Evolutionary conservation across 805 yeast species (phyloP), one percentile per base, ranked within the genome.

Genomic region (Zygosaccharomyces gambellarensis): DNA sequence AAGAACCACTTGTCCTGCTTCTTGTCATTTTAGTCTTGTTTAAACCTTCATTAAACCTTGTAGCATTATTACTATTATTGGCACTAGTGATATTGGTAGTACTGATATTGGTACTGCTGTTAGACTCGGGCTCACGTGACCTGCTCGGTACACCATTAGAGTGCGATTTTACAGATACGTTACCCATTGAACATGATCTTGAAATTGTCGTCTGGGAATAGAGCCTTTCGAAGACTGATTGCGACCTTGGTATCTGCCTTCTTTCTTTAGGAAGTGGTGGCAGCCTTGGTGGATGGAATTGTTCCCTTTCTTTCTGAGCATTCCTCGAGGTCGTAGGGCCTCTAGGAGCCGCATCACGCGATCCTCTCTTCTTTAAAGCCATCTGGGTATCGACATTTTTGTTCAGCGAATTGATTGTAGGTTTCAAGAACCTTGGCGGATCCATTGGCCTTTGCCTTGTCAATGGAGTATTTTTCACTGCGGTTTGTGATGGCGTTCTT

Each of bases 221-320:
- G 12, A 61, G 52, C 43, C 67, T 55, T 17, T 61, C 63, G 50
- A 62, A 62, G 7, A 62, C 64, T 5, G 64, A 60, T 11, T 43
- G 43, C n/a, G 34, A 34, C 21, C 43, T 14, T 14, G 42, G 43
- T 17, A 38, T 28, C 11, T 21, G n/a, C 12, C 30, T 12, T 21
- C 7, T 22, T 6, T 46, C 39, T 12, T 34, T 31, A 28, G 38
- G 28, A 4, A 32, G 49, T 8, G 47, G 43, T 12, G 42, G 7
- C 5, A 14, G 9, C 9, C 9, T 25, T 2, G 28, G 28, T 25
- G 28, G 28, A 25, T 2, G 28, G 9, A 25, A 25, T 2, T 25
- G 38, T 5, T 34, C 8, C 22, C 19, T 34, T 17, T 34, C 38
- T 17, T 21, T 34, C 22, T 34, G 38, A 3, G 22, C 22, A 17